Evolutionary conservation across 345 rosid genomes (phyloP), one percentile per base, ranked within the genome.

Genomic region (Moricandia moricandioides): DNA sequence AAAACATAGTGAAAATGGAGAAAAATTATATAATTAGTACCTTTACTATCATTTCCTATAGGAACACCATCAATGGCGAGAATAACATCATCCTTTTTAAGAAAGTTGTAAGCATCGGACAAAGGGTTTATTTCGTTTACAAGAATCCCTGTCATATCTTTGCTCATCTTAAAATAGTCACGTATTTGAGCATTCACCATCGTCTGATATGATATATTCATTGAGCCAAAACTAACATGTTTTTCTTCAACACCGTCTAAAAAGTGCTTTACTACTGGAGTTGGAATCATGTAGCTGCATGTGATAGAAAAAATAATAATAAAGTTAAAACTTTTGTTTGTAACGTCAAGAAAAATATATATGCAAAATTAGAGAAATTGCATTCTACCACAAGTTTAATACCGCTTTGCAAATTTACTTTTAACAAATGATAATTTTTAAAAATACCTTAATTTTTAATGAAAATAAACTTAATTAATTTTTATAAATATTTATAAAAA

Each of bases 1-100:
- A 43, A 12, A n/a, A 12, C 14, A 13, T 5, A 5, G 2, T n/a
- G 13, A 43, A 27, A 43, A 43, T 43, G 51, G 16, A 12, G 51
- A 43, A 43, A 45, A 27, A 1, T 18, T 47, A 14, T 47, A 62
- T 79, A 18, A 54, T 3, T 67, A 58, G 57, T 9, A 86, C 95
- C 86, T 74, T 86, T 89, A 74, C 87, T 92, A 84, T 89, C 95
- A 78, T 83, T 91, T 72, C 85, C 88, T 67, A 91, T 82, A 51
- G 85, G 86, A 27, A 88, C 83, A 12, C 84, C 90, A 79, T 89
- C 97, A 73, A 87, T 85, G 54, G 84, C 83, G 62, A 89, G 86
- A 61, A 91, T 67, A 40, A 88, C 75, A 64, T 91, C 91, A 72
- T 89, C 86, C 72, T 86, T 84, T 65, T 81, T 85, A 60, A 89